phyloP scores from a whole-genome alignment of 2,329 filamentous ascomycete genomes.

The Trichoderma sp. region DNA sequence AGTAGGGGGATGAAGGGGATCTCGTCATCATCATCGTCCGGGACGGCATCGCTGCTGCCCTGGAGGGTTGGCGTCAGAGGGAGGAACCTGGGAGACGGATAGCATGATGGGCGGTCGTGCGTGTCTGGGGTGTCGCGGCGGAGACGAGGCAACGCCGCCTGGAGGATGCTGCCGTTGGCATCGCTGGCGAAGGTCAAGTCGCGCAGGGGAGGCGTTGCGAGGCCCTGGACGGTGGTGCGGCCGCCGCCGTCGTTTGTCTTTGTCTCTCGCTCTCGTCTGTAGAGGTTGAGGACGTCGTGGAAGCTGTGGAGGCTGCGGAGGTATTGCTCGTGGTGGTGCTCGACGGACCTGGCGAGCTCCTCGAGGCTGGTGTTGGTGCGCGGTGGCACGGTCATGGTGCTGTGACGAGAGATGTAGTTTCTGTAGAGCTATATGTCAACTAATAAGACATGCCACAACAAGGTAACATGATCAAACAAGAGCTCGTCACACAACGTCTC shows the following conservation, averaged over 20 bases:
- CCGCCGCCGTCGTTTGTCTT: slow-evolving; percentile 32
- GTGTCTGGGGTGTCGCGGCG: slow-evolving; percentile 40
- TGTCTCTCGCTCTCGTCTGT: background rate
- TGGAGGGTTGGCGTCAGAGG: slow-evolving; percentile 33
- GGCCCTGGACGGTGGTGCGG: slow-evolving; percentile 31
- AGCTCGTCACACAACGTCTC: background rate
- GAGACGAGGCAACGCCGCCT: slow-evolving; percentile 29
- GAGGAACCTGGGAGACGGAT: slow-evolving; percentile 33
- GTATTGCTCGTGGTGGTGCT: slow-evolving; percentile 42
- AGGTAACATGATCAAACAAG: background rate
- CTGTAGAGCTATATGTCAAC: background rate
- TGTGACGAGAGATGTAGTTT: background rate
- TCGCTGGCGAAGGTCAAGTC: slow-evolving; percentile 32
- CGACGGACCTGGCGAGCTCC: slow-evolving; percentile 41
- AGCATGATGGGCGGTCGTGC: slow-evolving; percentile 34
- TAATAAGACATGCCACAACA: background rate
- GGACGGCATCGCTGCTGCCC: slow-evolving; percentile 30
- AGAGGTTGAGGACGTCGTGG: slow-evolving; percentile 35
- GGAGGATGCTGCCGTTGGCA: slow-evolving; percentile 24
- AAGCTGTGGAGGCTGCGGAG: slow-evolving; percentile 38
- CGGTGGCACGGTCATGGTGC: slow-evolving; percentile 30
- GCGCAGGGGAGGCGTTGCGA: slow-evolving; percentile 38
- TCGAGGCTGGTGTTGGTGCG: slow-evolving; percentile 34
- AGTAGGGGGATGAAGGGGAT: slow-evolving; percentile 41
- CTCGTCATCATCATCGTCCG: slow-evolving; percentile 38